These are phyloP conservation scores for Ambrosiella cleistominuta DNA, from an alignment of 2,329 filamentous ascomycete species.

Conservation along the genomic window DNA sequence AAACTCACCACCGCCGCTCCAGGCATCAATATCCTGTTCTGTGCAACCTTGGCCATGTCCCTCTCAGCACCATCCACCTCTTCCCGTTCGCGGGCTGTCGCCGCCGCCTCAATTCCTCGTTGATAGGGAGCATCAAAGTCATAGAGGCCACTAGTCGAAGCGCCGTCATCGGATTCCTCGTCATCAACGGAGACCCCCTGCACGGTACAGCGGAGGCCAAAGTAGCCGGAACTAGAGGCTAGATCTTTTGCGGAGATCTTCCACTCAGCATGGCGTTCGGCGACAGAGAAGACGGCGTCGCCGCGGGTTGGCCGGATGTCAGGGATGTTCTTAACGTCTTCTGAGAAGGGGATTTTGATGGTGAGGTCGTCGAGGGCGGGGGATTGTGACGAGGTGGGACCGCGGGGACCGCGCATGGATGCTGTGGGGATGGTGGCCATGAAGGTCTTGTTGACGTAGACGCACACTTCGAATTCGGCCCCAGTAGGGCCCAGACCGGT, in stretches of 20 bases:
- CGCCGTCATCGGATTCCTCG: slow-evolving; percentile 31
- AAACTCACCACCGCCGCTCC: slow-evolving; percentile 59
- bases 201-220: slow-evolving; percentile 64
- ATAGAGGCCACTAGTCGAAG: slow-evolving; percentile 5
- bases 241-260: slow-evolving; percentile 63
- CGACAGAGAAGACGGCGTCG: slow-evolving; percentile 65
- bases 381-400: slow-evolving; percentile 38
- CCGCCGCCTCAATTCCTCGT: not conserved
- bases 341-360: slow-evolving; percentile 62
- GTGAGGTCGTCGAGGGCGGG: slow-evolving; percentile 50
- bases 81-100: slow-evolving; percentile 14
- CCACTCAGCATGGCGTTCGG: slow-evolving; percentile 64
- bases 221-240: slow-evolving; percentile 37
- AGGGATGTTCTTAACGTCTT: slow-evolving; percentile 61
- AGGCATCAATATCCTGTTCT: slow-evolving; percentile 65
- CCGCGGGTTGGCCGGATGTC: slow-evolving; percentile 68
- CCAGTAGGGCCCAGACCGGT: slow-evolving; percentile 59
- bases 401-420: slow-evolving; percentile 20
- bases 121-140: slow-evolving; percentile 11
- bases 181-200: slow-evolving; percentile 42
- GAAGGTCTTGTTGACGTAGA: slow-evolving; percentile 54
- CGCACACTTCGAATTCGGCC: slow-evolving; percentile 73
- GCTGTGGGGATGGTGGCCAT: slow-evolving; percentile 20
- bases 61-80: slow-evolving; percentile 20
- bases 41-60: slow-evolving; percentile 40